Evolutionary conservation across 345 rosid genomes (phyloP).

Genomic region (Garcia nutans): DNA sequence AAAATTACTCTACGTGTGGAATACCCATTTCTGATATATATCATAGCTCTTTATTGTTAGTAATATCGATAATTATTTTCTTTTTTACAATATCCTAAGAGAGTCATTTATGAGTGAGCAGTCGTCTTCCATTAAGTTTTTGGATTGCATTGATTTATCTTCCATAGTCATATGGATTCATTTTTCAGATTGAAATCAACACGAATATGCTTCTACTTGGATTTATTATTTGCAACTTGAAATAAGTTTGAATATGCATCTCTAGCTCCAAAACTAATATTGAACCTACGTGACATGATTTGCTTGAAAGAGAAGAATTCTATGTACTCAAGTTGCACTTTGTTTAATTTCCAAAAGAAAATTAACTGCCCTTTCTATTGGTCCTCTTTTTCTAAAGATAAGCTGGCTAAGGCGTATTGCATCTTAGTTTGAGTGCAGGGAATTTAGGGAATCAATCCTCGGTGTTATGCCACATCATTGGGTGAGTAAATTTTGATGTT

Average conservation of each 20-base stretch:
- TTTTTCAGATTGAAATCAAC: not conserved
- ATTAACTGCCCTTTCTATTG: not conserved
- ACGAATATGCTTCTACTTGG: not conserved
- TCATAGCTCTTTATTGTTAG: not conserved
- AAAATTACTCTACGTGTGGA: not conserved
- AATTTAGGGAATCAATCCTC: conserved; percentile 92
- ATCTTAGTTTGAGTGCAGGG: conserved; percentile 89
- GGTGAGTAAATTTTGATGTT: conserved; percentile 48
- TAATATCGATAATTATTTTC: not conserved
- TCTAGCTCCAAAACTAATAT: not conserved
- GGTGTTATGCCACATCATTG: conserved; percentile 95
- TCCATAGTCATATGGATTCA: not conserved
- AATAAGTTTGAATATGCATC: not conserved
- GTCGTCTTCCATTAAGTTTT: not conserved
- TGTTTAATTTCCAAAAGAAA: not conserved
- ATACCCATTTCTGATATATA: not conserved
- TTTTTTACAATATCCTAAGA: not conserved
- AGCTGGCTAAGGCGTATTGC: conserved; percentile 38
- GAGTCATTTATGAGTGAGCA: not conserved
- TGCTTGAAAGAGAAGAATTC: not conserved
- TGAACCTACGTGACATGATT: not conserved
- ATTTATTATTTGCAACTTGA: not conserved
- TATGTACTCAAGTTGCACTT: not conserved
- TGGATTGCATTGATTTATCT: not conserved
- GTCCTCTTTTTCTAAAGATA: conserved; percentile 20